A percentile compares a stretch with the other conserved stretches of the same genome.
Conservation (phyloP, 2,329 filamentous ascomycete genomes). For the Aspergillus fructus region DNA sequence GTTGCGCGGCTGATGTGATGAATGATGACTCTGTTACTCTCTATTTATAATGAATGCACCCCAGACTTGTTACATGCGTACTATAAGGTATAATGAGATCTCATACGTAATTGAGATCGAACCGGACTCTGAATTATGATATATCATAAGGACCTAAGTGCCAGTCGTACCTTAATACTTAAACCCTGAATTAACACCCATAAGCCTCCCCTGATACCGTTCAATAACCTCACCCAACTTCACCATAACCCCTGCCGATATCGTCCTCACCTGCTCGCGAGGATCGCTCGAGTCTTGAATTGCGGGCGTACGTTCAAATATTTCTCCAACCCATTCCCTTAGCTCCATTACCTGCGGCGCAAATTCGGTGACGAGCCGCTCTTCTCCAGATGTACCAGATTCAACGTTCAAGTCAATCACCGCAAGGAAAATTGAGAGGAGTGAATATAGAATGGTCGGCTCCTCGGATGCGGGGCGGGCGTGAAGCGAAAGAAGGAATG, state of each 20-base stretch:
- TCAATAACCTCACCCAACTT: slow-evolving; percentile 78
- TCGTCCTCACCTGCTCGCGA: slow-evolving; percentile 40
- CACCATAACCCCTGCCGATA: slow-evolving; percentile 81
- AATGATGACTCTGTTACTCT: background rate
- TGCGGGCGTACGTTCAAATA: slow-evolving; percentile 63
- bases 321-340: slow-evolving; percentile 75
- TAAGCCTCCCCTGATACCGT: slow-evolving; percentile 72
- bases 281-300: slow-evolving; percentile 51
- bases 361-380: slow-evolving; percentile 71
- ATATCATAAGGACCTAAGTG: background rate
- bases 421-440: slow-evolving; percentile 76
- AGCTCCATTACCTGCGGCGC: slow-evolving; percentile 80
- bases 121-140: background rate
- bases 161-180: slow-evolving; percentile 26
- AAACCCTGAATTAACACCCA: slow-evolving; percentile 64
- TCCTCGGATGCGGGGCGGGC: slow-evolving; percentile 56
- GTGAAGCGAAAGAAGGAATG: slow-evolving; percentile 72
- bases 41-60: background rate
- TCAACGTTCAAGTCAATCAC: slow-evolving; percentile 74
- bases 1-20: background rate
- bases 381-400: slow-evolving; percentile 52
- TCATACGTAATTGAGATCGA: background rate
- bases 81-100: background rate
- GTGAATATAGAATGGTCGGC: slow-evolving; percentile 66
- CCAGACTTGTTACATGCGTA: background rate